These are phyloP conservation scores for Amaranthus tricolor DNA, from an alignment of 179 eudicot species.

Conservation along the genomic window DNA sequence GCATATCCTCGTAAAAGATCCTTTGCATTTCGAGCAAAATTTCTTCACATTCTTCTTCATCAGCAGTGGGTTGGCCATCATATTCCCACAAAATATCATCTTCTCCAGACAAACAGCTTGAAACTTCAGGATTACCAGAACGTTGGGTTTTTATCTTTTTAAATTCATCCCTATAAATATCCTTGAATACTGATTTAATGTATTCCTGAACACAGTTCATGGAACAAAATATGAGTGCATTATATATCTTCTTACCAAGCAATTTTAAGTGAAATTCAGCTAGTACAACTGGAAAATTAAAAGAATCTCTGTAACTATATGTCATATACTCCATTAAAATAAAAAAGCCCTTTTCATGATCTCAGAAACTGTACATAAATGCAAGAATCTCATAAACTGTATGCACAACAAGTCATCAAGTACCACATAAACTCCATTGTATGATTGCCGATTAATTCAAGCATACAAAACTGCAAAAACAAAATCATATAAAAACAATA, in stretches of 20 bases:
- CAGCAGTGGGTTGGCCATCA: constrained; percentile 63
- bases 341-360: not conserved
- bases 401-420: not conserved
- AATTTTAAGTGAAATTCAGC: not conserved
- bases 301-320: not conserved
- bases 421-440: not conserved
- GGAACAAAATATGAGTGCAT: not conserved
- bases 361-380: not conserved
- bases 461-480: not conserved
- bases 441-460: not conserved
- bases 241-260: not conserved
- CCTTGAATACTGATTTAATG: constrained; percentile 57
- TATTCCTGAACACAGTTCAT: constrained; percentile 45
- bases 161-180: constrained; percentile 81
- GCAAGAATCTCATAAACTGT: not conserved
- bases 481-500: not conserved
- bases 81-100: constrained; percentile 84
- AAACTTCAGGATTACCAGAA: constrained; percentile 24
- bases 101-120: constrained; percentile 24
- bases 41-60: constrained; percentile 84
- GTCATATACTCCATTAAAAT: no score
- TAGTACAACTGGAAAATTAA: not conserved
- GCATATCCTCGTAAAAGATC: constrained; percentile 76
- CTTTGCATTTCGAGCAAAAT: constrained; percentile 88
- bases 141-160: constrained; percentile 50